Base-by-base conservation (phyloP, 345 rosid genomes). In the Nasturtium officinale region DNA sequence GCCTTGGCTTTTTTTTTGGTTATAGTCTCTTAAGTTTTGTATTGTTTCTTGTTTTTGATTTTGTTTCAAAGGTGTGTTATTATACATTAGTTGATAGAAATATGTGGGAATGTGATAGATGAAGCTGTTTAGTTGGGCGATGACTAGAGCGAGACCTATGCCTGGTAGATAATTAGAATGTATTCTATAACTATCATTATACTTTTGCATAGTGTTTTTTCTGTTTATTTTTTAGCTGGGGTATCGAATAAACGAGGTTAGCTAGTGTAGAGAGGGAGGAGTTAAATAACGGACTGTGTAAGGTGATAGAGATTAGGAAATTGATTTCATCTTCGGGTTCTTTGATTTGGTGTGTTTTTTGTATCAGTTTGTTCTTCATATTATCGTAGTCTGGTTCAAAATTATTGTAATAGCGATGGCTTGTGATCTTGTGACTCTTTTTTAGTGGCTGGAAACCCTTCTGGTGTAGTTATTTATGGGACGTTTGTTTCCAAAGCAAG, bases 391-490 rank as follows among this genome's bases (percentile, higher is more conserved):
- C 1, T 16, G 52, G 18, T 37, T 51, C 1, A 5, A 15, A 51
- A n/a, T 12, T 61, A 9, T 33, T 2, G 2, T 48, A 5, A 17
- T 73, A 15, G 8, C 7, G 23, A 51, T 59, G 18, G 11, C 25
- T 69, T n/a, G 68, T 47, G 66, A 56, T 70, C 28, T 55, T 62
- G 57, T 69, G 35, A 69, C 53, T 21, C 6, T 26, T 26, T 51
- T 85, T 73, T 83, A 95, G 99, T 95, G 99, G 87, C 97, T n/a
- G 99, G 99, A 52, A 85, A 74, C 48, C 81, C 98, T 6, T 83
- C 81, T 81, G 98, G 97, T 40, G 86, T 92, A 67, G 77, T 74
- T 75, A 91, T 88, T 16, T 86, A 83, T 72, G 99, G 90, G 0
- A 87, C 91, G 16, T 95, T 95, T 70, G 83, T 95, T 48, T 82